Conservation (phyloP, 129 eudicot species). For the Artemisia annua region DNA sequence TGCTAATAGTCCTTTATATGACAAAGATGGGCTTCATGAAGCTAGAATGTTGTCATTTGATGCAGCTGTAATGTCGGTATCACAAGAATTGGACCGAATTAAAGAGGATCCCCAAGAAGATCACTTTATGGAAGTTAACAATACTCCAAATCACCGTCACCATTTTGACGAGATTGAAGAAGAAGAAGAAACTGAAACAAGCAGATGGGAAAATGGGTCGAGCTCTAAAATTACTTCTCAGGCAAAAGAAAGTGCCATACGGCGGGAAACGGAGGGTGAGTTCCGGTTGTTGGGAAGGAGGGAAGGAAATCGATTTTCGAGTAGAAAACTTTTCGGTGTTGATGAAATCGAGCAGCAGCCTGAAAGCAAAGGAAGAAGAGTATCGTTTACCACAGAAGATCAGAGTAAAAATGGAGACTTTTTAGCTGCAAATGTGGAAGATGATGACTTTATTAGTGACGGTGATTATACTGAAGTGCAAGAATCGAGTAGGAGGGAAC, state of each 20-base stretch:
- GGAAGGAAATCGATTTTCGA: conserved; percentile 69
- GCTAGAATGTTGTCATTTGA: conserved; percentile 79
- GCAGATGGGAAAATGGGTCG: conserved; percentile 53
- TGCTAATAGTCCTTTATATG: conserved; percentile 59
- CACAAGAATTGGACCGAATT: conserved; percentile 70
- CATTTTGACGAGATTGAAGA: conserved; percentile 55
- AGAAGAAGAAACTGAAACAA: conserved; percentile 67
- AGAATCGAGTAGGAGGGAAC: conserved; percentile 83
- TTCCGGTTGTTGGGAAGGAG: conserved; percentile 89
- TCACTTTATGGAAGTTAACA: conserved; percentile 31
- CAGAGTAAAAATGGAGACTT: conserved; percentile 53
- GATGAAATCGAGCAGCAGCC: conserved; percentile 56
- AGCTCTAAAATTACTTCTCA: conserved; percentile 45
- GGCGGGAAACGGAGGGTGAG: conserved; percentile 99
- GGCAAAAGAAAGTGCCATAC: conserved; percentile 82
- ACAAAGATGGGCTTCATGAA: conserved; percentile 21
- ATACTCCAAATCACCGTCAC: conserved; percentile 33
- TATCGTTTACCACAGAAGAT: conserved; percentile 77
- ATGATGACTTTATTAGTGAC: conserved; percentile 73
- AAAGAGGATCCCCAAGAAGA: conserved; percentile 64
- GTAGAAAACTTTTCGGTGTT: conserved; percentile 71
- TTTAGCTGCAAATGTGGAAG: conserved; percentile 52
- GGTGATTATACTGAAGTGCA: conserved; percentile 69
- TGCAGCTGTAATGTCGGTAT: conserved; percentile 93
- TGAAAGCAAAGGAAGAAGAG: conserved; percentile 74